Evolutionary conservation across 345 rosid genomes (phyloP), one percentile per base, ranked within the genome.

Genomic region (Eucalyptus curtisii): DNA sequence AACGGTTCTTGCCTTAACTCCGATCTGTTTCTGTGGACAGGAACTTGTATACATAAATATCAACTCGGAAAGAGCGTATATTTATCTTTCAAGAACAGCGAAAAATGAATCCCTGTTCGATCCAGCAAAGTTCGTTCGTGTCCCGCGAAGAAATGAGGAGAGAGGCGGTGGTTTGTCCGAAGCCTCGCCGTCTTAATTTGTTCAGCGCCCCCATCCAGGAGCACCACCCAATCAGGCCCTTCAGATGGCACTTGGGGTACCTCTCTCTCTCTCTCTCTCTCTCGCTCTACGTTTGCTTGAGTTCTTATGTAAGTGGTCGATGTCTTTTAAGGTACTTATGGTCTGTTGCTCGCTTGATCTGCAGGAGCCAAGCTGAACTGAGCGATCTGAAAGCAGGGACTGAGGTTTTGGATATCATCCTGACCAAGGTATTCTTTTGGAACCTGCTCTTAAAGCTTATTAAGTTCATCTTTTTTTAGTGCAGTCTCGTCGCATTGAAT

Each of bases 361-460:
- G 80, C 93, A 96, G 99, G 92, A 94, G 94, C 87, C 99, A 97
- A 89, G 71, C 94, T 14, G 96, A 96, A 91, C 45, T 93, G 40
- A 89, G 88, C 91, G 99, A 96, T 87, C 90, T 98, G 13, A 93
- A 90, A 91, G 89, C 95, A 8, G 93, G 94, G 88, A 89, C 88
- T 87, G 98, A 97, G 91, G 91, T 94, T 89, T 94, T 96, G 91
- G 99, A 97, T 89, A 89, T 94, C 90, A 94, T 96, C 91, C 95
- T 96, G 86, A 55, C 95, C 2, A 95, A 96, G 98, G 99, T 97
- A 22, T 25, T 57, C 59, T 9, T 37, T 20, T 59, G 31, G 13
- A 20, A 13, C 13, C 40, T 3, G 64, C 24, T 37, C 37, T 45
- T 52, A 30, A 30, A 37, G 24, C 33, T 14, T 12, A 17, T 45